A percentile compares a stretch with the other conserved stretches of the same genome.
phyloP scores from a whole-genome alignment of 768 basidiomycete genomes.

The Hortiboletus flavorubellus region DNA sequence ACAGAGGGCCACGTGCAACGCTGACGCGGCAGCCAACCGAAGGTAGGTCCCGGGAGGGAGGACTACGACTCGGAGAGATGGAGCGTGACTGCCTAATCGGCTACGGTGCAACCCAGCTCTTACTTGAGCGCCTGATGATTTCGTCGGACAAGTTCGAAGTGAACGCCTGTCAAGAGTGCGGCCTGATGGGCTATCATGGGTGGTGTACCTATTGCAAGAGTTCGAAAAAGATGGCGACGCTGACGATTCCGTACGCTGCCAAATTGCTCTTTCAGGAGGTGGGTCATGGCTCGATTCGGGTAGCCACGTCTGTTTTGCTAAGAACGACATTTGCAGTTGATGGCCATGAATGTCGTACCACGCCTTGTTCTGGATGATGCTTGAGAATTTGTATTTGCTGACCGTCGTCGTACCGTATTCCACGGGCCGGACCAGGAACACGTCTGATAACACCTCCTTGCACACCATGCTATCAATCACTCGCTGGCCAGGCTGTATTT shows the following conservation, averaged over 20 bases:
- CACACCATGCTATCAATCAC: slow-evolving; percentile 3
- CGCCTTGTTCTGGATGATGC: slow-evolving; percentile 85
- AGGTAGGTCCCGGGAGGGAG: slow-evolving; percentile 96
- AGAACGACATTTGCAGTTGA: slow-evolving; percentile 50
- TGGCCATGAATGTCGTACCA: slow-evolving; percentile 97
- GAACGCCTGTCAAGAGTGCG: slow-evolving; percentile 92
- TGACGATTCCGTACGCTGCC: slow-evolving; percentile 95
- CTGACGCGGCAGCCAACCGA: slow-evolving; percentile 98
- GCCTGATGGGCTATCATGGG: slow-evolving; percentile 89
- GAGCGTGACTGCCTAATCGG: slow-evolving; percentile 98
- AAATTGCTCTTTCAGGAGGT: slow-evolving; percentile 92
- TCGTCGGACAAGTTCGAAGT: slow-evolving; percentile 98
- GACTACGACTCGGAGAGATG: slow-evolving; percentile 97
- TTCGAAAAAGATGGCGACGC: slow-evolving; percentile 91
- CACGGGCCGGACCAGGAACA: slow-evolving; percentile 2
- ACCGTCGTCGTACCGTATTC: not conserved
- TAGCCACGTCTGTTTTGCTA: slow-evolving; percentile 1
- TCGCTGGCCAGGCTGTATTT: slow-evolving; percentile 6
- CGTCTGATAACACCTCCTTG: not conserved
- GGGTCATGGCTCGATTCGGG: slow-evolving; percentile 16
- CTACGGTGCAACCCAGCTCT: slow-evolving; percentile 95
- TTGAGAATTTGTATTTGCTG: slow-evolving; percentile 22
- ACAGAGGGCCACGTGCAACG: slow-evolving; percentile 91
- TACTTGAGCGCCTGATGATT: slow-evolving; percentile 97
- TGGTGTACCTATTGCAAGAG: slow-evolving; percentile 99